Evolutionary conservation across 1,139 yeast genomes (phyloP).

Genomic region (Magnusiomyces suaveolens): DNA sequence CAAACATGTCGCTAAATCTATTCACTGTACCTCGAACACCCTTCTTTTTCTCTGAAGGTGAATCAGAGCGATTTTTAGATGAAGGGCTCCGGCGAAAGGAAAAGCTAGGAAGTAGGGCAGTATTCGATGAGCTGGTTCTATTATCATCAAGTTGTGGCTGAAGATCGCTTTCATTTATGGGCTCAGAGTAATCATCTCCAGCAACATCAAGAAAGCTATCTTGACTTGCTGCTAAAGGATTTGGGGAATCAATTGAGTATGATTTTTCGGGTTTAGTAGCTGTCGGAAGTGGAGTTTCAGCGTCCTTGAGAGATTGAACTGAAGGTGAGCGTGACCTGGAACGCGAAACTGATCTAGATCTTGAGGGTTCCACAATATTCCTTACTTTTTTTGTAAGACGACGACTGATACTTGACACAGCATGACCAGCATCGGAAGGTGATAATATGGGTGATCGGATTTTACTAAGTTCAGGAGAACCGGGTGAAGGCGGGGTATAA

Average conservation of each 20-base stretch:
- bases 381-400: not conserved
- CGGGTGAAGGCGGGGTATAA: not conserved
- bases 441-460: not conserved
- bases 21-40: not conserved
- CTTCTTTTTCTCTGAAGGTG: constrained; percentile 1
- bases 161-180: not conserved
- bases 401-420: not conserved
- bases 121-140: not conserved
- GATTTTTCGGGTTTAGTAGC: not conserved
- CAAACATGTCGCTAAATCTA: constrained; percentile 5
- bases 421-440: not conserved
- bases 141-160: not conserved
- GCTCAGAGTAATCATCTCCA: not conserved
- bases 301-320: not conserved
- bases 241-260: not conserved
- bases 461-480: not conserved
- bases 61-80: not conserved
- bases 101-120: not conserved
- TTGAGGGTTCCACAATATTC: not conserved
- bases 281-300: not conserved
- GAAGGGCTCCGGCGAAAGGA: not conserved
- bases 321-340: not conserved
- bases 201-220: not conserved
- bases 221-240: not conserved
- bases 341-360: not conserved